These are phyloP conservation scores for Sporisorium exsertum DNA, from an alignment of 1,284 basidiomycete species.

Conservation along the genomic window DNA sequence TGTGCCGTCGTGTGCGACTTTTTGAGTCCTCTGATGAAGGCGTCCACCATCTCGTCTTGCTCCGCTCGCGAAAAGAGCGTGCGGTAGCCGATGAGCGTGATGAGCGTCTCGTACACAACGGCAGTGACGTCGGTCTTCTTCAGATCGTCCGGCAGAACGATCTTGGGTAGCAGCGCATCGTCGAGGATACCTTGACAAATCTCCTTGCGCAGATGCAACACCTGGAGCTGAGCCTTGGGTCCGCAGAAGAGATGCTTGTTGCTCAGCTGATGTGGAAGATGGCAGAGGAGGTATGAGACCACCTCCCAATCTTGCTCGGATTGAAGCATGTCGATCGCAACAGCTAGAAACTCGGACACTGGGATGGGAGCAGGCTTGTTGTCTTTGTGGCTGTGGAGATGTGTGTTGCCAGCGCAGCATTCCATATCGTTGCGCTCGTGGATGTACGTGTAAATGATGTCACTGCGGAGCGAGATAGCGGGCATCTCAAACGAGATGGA, in stretches of 20 bases:
- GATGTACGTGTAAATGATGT: slow-evolving; percentile 70
- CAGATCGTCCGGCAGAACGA: slow-evolving; percentile 74
- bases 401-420: slow-evolving; percentile 65
- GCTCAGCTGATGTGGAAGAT: slow-evolving; percentile 88
- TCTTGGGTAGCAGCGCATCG: slow-evolving; percentile 75
- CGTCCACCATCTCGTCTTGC: slow-evolving; percentile 80
- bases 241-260: slow-evolving; percentile 99
- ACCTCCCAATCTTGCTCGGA: slow-evolving; percentile 91
- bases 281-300: slow-evolving; percentile 89
- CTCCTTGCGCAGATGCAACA: slow-evolving; percentile 77
- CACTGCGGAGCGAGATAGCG: slow-evolving; percentile 71
- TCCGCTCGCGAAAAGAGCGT: slow-evolving; percentile 79
- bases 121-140: slow-evolving; percentile 82
- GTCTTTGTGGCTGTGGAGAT: slow-evolving; percentile 56
- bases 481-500: slow-evolving; percentile 77
- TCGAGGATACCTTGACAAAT: slow-evolving; percentile 78
- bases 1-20: slow-evolving; percentile 84
- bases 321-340: slow-evolving; percentile 79
- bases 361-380: slow-evolving; percentile 73
- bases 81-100: slow-evolving; percentile 89
- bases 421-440: slow-evolving; percentile 70
- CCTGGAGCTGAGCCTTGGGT: slow-evolving; percentile 77
- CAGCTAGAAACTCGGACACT: slow-evolving; percentile 81
- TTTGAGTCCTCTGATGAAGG: slow-evolving; percentile 82
- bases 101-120: slow-evolving; percentile 86